Evolutionary conservation across 1,284 basidiomycete genomes (phyloP), one percentile per base, ranked within the genome.

Genomic region (Ceratobasidium sp.): DNA sequence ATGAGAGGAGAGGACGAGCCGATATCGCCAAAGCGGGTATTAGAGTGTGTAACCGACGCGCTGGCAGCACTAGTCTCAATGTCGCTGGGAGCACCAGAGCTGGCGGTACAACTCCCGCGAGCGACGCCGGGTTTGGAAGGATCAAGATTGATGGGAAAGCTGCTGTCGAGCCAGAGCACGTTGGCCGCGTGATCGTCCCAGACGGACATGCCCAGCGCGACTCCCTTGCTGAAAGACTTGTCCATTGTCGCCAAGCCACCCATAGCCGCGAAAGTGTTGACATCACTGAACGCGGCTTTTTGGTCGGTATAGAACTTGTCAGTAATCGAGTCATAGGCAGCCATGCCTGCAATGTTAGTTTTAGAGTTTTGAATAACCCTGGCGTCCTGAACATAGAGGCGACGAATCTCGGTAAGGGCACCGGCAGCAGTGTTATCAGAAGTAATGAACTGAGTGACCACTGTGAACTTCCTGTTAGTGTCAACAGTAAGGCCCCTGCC

Each of bases 141-240:
- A 39, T 16, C 32, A 77, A 26, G 76, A 80, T 81, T 81, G 87
- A n/a, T n/a, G n/a, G n/a, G n/a, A n/a, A n/a, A n/a, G n/a, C n/a
- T n/a, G n/a, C n/a, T n/a, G n/a, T n/a, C 86, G 79, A 87, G 84
- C 86, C 86, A 87, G 78, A 86, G 83, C 86, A 88, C 87, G 77
- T 84, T 79, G 74, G 82, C 85, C 46, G 81, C 81, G 77, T 87
- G 81, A 80, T 88, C 87, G 76, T 88, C 86, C 86, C 86, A 88
- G 75, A 88, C 76, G 75, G 80, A 82, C 78, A 88, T 78, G 69
- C 84, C 85, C 41, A 88, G 80, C 21, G 86, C 85, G 82, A 87
- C 84, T 72, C 86, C 86, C 53, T 77, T 75, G 23, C 77, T 76
- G 77, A 86, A 79, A 10, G 84, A 80, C 62, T 79, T 77, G 74